Evolutionary conservation across 768 basidiomycete genomes (phyloP).

Genomic region (Dendrothele bispora): DNA sequence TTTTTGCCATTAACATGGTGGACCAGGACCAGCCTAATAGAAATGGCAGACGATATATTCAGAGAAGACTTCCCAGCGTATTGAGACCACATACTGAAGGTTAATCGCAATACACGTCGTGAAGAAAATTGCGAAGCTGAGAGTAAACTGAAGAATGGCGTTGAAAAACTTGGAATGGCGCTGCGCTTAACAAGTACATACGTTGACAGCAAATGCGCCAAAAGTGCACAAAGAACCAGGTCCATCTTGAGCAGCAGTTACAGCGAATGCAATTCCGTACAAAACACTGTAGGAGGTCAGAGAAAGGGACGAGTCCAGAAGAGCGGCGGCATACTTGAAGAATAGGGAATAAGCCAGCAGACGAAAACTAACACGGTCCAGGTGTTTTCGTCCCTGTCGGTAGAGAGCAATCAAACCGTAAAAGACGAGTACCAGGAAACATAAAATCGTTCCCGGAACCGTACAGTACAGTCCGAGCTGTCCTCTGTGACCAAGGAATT

Average conservation of each 20-base stretch:
- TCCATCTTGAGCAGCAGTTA: constrained; percentile 10
- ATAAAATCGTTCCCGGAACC: constrained; percentile 15
- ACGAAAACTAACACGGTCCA: constrained; percentile 24
- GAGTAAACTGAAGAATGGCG: constrained; percentile 11
- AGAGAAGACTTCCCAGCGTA: background rate
- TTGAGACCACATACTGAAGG: constrained; percentile 17
- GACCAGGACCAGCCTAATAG: constrained; percentile 22
- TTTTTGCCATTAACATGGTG: constrained; percentile 22
- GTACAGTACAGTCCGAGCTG: constrained; percentile 2
- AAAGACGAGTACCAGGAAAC: constrained; percentile 14
- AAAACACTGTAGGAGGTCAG: constrained; percentile 14
- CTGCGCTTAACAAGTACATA: constrained; percentile 1
- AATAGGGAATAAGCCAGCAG: constrained; percentile 17
- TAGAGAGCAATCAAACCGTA: constrained; percentile 11
- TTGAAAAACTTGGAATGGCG: background rate
- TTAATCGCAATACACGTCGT: constrained; percentile 26
- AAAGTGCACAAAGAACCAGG: constrained; percentile 14
- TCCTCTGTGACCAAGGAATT: background rate
- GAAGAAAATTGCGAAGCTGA: constrained; percentile 21
- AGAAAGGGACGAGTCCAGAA: background rate
- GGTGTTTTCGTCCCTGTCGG: constrained; percentile 6
- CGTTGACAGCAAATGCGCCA: constrained; percentile 21
- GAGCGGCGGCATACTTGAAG: constrained; percentile 15
- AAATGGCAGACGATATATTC: background rate
- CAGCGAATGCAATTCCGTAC: constrained; percentile 19